Conservation (phyloP, 805 yeast species). For the Starmerella gropengiesseri region DNA sequence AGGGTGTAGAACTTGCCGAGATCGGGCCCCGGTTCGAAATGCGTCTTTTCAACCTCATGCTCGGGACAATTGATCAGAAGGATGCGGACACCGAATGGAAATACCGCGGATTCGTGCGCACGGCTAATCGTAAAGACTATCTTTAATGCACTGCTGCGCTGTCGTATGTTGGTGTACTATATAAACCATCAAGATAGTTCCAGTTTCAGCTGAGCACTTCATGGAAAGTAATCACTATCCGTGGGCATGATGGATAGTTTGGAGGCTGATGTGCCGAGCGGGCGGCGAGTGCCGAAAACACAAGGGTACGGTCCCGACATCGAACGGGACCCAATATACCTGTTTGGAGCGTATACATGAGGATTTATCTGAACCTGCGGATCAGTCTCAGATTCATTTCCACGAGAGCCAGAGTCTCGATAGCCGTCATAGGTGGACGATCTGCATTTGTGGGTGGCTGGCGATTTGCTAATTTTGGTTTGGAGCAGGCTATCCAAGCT, state of each 20-base stretch:
- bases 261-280: not conserved
- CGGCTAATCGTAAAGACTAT: conserved; percentile 91
- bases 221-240: too few relatives aligned
- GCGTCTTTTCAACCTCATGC: conserved; percentile 75
- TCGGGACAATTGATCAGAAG: conserved; percentile 87
- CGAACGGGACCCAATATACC: conserved; percentile 4
- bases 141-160: conserved; percentile 30
- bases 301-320: conserved; percentile 18
- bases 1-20: conserved; percentile 83
- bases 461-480: too few relatives aligned
- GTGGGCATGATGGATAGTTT: too few relatives aligned
- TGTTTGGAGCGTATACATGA: conserved; percentile 8
- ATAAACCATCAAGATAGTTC: too few relatives aligned
- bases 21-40: conserved; percentile 98
- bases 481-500: too few relatives aligned
- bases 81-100: conserved; percentile 99
- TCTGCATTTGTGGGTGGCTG: too few relatives aligned
- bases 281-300: not conserved
- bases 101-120: conserved; percentile 80
- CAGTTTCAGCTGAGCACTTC: too few relatives aligned
- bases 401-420: not conserved
- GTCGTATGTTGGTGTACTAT: not conserved
- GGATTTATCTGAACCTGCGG: not conserved
- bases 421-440: too few relatives aligned
- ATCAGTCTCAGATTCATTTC: not conserved